Conservation (phyloP, 768 basidiomycete species). For the Leucocoprinus birnbaumii region DNA sequence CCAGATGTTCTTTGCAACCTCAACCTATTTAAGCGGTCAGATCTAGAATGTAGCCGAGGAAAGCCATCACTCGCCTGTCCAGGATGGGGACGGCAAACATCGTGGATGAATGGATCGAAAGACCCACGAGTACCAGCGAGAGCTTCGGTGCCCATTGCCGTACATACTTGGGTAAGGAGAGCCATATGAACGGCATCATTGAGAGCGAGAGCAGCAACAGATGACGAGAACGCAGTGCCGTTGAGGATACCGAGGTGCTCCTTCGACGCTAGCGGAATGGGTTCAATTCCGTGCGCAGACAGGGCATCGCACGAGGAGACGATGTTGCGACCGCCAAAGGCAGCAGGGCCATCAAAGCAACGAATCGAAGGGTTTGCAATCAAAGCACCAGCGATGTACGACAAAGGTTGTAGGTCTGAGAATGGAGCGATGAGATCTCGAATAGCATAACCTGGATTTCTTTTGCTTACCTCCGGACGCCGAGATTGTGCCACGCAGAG, state of each 20-base stretch:
- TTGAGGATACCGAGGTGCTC: constrained; percentile 82
- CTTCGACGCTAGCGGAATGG: constrained; percentile 68
- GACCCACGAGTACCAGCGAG: constrained; percentile 70
- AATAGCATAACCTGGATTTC: neutral
- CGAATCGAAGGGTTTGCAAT: constrained; percentile 80
- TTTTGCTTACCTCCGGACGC: constrained; percentile 66
- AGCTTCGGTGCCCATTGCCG: constrained; percentile 84
- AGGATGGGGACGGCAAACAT: constrained; percentile 74
- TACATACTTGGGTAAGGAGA: constrained; percentile 67
- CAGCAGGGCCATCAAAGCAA: constrained; percentile 55
- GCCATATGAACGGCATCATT: constrained; percentile 69
- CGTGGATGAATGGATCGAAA: constrained; percentile 78
- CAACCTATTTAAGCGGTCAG: constrained; percentile 40
- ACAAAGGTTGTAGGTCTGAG: constrained; percentile 73
- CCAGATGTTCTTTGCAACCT: constrained; percentile 68
- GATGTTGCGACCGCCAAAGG: constrained; percentile 47
- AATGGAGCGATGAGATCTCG: constrained; percentile 12
- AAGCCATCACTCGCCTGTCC: constrained; percentile 50
- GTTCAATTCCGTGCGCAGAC: constrained; percentile 53
- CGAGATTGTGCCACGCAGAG: constrained; percentile 80
- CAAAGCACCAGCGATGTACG: constrained; percentile 79
- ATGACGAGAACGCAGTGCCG: constrained; percentile 83
- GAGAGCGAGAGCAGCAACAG: constrained; percentile 72
- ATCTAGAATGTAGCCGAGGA: neutral
- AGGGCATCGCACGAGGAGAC: constrained; percentile 58